Conservation (phyloP, 441 rosid genomes). For the Breynia disticha region DNA sequence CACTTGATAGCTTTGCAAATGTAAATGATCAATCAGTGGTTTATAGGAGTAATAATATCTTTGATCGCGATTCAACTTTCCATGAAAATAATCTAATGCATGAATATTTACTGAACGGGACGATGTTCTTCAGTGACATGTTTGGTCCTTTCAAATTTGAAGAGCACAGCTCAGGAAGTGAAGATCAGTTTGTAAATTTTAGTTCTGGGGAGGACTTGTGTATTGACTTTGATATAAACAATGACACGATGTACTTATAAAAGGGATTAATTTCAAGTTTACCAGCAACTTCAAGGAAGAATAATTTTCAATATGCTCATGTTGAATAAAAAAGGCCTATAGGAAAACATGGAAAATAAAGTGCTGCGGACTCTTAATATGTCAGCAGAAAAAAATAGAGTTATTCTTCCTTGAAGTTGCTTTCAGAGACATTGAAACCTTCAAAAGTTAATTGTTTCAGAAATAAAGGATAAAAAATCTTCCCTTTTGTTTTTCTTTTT, state of each 20-base stretch:
- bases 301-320: constrained; percentile 12
- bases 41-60: constrained; percentile 10
- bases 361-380: not conserved
- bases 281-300: constrained; percentile 11
- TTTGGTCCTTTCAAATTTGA: constrained; percentile 39
- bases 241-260: constrained; percentile 27
- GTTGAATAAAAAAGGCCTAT: not conserved
- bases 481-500: not conserved
- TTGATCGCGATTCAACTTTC: constrained; percentile 18
- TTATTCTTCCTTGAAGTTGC: not conserved
- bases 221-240: constrained; percentile 23
- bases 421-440: no score
- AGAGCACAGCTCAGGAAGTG: constrained; percentile 27
- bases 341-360: not conserved
- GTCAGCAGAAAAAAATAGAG: not conserved
- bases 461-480: not conserved
- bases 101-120: constrained; percentile 16
- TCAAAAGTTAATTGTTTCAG: no score
- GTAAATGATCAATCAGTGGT: constrained; percentile 8
- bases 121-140: constrained; percentile 22
- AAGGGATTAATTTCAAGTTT: not conserved
- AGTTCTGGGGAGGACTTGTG: constrained; percentile 26
- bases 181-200: constrained; percentile 24
- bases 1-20: constrained; percentile 23
- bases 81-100: constrained; percentile 14